Percentiles rank a stretch among this genome's conserved stretches.
These are phyloP conservation scores for Primulina huaijiensis DNA, from an alignment of 257 asterid species.

Conservation along the genomic window DNA sequence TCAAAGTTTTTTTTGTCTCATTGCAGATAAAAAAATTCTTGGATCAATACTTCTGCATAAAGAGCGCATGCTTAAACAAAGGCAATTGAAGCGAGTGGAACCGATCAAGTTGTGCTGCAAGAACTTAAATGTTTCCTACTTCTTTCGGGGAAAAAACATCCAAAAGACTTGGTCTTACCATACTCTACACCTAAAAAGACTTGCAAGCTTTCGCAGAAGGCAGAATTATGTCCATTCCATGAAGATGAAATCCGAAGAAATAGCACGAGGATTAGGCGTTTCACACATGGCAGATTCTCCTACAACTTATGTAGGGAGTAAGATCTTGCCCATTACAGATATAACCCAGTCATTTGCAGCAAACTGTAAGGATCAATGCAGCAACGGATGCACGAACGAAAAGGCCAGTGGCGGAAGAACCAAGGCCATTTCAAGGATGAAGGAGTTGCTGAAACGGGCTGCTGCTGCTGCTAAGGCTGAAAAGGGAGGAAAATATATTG, in stretches of 20 bases:
- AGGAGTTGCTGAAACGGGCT: conserved; percentile 50
- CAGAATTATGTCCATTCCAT: conserved; percentile 18
- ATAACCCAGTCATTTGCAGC: conserved; percentile 1
- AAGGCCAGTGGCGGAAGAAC: conserved; percentile 22
- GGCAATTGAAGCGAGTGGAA: conserved; percentile 23
- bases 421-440: conserved; percentile 41
- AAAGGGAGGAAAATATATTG: conserved; percentile 36
- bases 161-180: conserved; percentile 42
- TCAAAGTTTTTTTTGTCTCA: not conserved
- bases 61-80: not conserved
- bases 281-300: conserved; percentile 28
- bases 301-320: conserved; percentile 20
- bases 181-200: conserved; percentile 38
- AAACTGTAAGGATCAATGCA: conserved; percentile 22
- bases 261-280: conserved; percentile 24
- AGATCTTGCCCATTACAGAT: conserved; percentile 41
- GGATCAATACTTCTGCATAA: not conserved
- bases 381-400: conserved; percentile 27
- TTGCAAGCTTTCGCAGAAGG: conserved; percentile 30
- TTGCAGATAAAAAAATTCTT: conserved; percentile 22
- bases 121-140: conserved; percentile 11
- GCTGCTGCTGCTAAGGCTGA: conserved; percentile 38
- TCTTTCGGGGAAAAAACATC: conserved; percentile 36
- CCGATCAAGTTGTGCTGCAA: conserved; percentile 19
- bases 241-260: conserved; percentile 40